Base-by-base conservation (phyloP, 2,329 filamentous ascomycete genomes). In the Blastomyces parvus region DNA sequence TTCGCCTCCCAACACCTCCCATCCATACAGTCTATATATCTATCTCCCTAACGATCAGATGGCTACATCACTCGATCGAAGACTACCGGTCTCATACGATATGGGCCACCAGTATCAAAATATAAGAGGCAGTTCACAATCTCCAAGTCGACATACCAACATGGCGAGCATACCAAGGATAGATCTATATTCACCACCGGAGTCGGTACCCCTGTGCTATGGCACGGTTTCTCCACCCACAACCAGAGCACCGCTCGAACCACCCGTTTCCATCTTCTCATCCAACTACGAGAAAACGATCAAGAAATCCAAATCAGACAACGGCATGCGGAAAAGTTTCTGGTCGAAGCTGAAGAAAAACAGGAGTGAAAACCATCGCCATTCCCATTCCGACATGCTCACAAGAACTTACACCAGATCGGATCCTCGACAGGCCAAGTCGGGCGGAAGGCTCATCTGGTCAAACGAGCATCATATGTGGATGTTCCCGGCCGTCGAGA, bases 401-500 rank as follows among this genome's bases (percentile, higher is more conserved):
- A 7, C 63, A 40, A 3, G 61, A 48, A 38, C 27, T 38, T 36
- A 44, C 60, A 22, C 46, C 62, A 17, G 60, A 36, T 14, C 63
- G 13, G 50, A 59, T 22, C 63, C 65, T 50, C 64, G 61, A 36
- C 60, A 36, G 17, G 64, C 65, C 8, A 46, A 14, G 57, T 42
- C 59, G n/a, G 61, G 65, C 22, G 60, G 40, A 36, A 65, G 60
- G 25, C 64, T 67, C 22, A 61, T 66, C 59, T 67, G 66, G 66
- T 62, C 62, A 30, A 38, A 59, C 5, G 62, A 66, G 38, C 64
- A 62, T 25, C 60, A 66, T 38, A 66, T 67, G 2, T 67, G 66
- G 66, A 58, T 66, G 25, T 67, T 67, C 42, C 63, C 62, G 22
- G 30, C n/a, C 14, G 5, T 14, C 27, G 30, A 36, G 5, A 27